Evolutionary conservation across 73 alveolate genomes (phyloP), one percentile per base, ranked within the genome.

Genomic region (Paramecium tetraurelia): DNA sequence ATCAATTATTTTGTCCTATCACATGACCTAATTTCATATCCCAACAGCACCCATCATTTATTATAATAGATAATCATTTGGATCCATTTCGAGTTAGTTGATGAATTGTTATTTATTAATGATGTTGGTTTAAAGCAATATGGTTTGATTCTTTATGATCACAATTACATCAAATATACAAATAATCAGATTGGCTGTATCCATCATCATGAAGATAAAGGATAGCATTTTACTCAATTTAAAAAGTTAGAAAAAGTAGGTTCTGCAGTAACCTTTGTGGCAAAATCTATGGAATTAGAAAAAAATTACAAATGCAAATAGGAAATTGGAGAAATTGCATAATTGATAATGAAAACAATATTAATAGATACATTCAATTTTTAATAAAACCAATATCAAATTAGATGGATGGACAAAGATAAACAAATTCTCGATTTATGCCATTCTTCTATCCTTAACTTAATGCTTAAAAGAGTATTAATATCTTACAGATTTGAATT

Each of bases 281-380:
- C 69, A 53, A 35, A 53, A 53, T 18, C 5, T 53, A 53, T 53
- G 31, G 18, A 53, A 18, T 53, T 53, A 53, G 69, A 53, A 18
- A 53, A 53, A 12, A 53, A 53, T 53, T 53, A 53, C 21, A 16
- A 53, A 53, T 53, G 69, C 14, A 53, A 53, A 53, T 24, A 68
- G 11, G 69, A 53, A 18, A 53, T 53, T n/a, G 69, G 3, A 18
- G 87, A 75, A 75, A 75, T 75, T 5, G 68, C 87, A 3, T 21
- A 44, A 36, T 75, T 75, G 48, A 75, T 75, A 11, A 75, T 75
- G 59, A 75, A 75, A 12, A 75, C 87, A n/a, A 75, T 75, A n/a
- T 75, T 75, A 20, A 12, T 75, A 33, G 87, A 75, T 35, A 75
- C 87, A 33, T 75, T 75, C 68, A 75, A 75, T 75, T 75, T 75